phyloP scores from a whole-genome alignment of 345 rosid species.

The Eutrema heterophyllum region DNA sequence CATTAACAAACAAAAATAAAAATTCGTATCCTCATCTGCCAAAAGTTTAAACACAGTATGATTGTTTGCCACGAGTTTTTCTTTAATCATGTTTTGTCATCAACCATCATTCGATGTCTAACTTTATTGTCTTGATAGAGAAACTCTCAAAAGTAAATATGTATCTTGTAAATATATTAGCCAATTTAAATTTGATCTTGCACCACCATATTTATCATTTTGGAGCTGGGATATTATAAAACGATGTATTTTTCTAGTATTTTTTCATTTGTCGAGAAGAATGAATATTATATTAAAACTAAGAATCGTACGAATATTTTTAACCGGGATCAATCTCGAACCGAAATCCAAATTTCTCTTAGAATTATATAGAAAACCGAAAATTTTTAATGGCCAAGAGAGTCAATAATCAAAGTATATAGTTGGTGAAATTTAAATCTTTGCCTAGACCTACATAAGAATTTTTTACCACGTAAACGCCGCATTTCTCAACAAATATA shows the following conservation, averaged over 20 bases:
- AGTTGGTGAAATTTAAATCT: too few relatives aligned
- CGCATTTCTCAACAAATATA: too few relatives aligned
- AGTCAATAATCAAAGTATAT: too few relatives aligned
- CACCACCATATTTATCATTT: not conserved
- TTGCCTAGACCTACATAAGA: too few relatives aligned
- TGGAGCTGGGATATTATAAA: not conserved
- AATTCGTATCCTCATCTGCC: slow-evolving; percentile 18
- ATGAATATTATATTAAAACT: not conserved
- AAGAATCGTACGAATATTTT: not conserved
- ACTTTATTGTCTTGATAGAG: not conserved
- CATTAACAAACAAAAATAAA: not conserved
- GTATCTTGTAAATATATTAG: not conserved
- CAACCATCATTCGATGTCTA: not conserved
- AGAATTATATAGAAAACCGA: not conserved
- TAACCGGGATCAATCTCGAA: not conserved
- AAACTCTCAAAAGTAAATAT: not conserved
- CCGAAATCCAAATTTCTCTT: not conserved
- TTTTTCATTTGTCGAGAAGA: not conserved
- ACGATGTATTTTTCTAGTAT: not conserved
- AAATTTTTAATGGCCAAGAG: too few relatives aligned
- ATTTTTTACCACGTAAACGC: too few relatives aligned
- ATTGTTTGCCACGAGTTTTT: slow-evolving; percentile 29
- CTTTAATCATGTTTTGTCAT: slow-evolving; percentile 25
- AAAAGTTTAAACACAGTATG: slow-evolving; percentile 17
- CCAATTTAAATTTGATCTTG: not conserved